These are phyloP conservation scores for Exophiala bonariae DNA, from an alignment of 2,329 filamentous ascomycete species.

Conservation along the genomic window DNA sequence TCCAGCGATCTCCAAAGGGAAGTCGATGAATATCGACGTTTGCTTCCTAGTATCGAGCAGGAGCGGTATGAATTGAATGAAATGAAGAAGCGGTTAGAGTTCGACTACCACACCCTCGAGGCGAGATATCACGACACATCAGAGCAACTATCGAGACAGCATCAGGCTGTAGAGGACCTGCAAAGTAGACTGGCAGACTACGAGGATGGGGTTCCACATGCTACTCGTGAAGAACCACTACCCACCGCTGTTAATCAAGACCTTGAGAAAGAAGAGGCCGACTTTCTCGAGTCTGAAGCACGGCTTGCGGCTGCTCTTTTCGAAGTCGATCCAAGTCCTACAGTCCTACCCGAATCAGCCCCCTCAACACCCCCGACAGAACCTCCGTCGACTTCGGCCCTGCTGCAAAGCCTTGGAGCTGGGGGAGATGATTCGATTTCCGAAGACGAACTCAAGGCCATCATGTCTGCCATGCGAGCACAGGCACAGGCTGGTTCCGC, in stretches of 20 bases:
- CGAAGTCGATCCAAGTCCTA: constrained; percentile 10
- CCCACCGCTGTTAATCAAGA: constrained; percentile 16
- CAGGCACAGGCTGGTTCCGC: constrained; percentile 25
- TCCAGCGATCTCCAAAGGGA: constrained; percentile 28
- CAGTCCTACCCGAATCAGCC: neutral
- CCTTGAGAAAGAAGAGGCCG: constrained; percentile 24
- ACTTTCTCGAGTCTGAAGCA: constrained; percentile 24
- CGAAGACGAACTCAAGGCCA: constrained; percentile 28
- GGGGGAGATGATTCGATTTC: constrained; percentile 18
- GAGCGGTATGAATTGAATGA: constrained; percentile 49
- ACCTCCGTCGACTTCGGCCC: constrained; percentile 3
- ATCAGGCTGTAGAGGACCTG: constrained; percentile 30
- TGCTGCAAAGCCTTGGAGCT: neutral
- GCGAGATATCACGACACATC: constrained; percentile 44
- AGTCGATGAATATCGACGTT: constrained; percentile 39
- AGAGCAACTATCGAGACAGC: constrained; percentile 36
- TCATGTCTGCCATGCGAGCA: constrained; percentile 29
- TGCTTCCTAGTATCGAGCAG: constrained; percentile 49
- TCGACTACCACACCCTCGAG: constrained; percentile 48
- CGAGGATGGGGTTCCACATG: constrained; percentile 21
- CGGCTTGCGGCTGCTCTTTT: constrained; percentile 25
- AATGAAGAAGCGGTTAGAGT: constrained; percentile 49
- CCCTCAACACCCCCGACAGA: constrained; percentile 3
- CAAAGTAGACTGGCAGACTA: constrained; percentile 25
- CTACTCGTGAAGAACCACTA: constrained; percentile 6